phyloP scores from a whole-genome alignment of 805 yeast genomes.

The Yamadazyma akitaensis region DNA sequence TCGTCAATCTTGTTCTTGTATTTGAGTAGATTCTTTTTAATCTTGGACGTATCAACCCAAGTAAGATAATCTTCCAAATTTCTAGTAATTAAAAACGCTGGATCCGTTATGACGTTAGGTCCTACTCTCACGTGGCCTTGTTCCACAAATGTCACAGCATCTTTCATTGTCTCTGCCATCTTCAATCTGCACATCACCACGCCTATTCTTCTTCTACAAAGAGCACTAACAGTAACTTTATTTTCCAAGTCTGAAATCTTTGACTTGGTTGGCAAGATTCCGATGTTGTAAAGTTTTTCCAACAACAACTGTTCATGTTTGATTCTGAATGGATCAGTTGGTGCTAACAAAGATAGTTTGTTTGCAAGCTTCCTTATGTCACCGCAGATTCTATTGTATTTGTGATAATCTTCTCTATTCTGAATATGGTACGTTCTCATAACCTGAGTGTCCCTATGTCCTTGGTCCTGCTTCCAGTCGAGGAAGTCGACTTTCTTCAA shows the following conservation, averaged over 20 bases:
- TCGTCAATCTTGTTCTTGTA: constrained; percentile 74
- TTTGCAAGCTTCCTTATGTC: constrained; percentile 84
- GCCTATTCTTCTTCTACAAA: constrained; percentile 88
- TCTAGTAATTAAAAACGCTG: constrained; percentile 90
- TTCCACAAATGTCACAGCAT: constrained; percentile 88
- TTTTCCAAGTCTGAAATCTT: constrained; percentile 91
- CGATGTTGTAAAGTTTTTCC: constrained; percentile 87
- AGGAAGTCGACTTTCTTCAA: constrained; percentile 94
- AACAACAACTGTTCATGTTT: constrained; percentile 85
- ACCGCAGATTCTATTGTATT: constrained; percentile 91
- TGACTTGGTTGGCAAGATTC: constrained; percentile 80
- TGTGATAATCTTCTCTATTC: constrained; percentile 92
- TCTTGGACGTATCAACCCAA: constrained; percentile 96
- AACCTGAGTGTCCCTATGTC: constrained; percentile 94
- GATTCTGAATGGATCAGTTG: constrained; percentile 81
- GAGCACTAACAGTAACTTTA: constrained; percentile 85
- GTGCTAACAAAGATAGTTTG: constrained; percentile 76
- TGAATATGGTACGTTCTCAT: constrained; percentile 93
- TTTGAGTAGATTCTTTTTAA: constrained; percentile 81
- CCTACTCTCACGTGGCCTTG: constrained; percentile 99
- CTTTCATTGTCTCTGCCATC: constrained; percentile 87
- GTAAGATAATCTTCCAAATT: constrained; percentile 95
- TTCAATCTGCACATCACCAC: constrained; percentile 91
- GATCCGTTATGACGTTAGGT: constrained; percentile 91
- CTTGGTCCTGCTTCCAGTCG: constrained; percentile 95